A percentile compares a stretch with the other conserved stretches of the same genome.
Conservation (phyloP, 116 monocot species). For the Phalaenopsis hybrid region DNA sequence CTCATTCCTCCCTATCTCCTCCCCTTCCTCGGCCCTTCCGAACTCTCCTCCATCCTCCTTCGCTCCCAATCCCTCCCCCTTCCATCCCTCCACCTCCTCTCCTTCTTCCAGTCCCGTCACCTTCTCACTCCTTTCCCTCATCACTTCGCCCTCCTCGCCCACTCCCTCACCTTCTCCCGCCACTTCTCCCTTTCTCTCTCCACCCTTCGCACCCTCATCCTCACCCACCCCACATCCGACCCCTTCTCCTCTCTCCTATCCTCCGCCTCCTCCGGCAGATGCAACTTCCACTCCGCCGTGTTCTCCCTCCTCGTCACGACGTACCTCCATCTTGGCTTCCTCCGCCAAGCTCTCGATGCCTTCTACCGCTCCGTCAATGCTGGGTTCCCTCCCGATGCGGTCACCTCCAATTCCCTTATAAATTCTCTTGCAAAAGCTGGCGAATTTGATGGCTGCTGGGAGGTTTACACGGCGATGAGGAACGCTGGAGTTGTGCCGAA, state of each 20-base stretch:
- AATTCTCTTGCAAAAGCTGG: conserved; percentile 19
- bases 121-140: conserved; percentile 18
- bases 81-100: conserved; percentile 49
- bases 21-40: conserved; percentile 28
- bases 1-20: conserved; percentile 23
- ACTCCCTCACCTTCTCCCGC: conserved; percentile 20
- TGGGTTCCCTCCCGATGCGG: conserved; percentile 21
- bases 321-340: conserved; percentile 20
- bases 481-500: conserved; percentile 32
- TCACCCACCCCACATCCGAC: conserved; percentile 23
- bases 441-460: conserved; percentile 43
- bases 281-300: conserved; percentile 34
- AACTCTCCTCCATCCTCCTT: conserved; percentile 53
- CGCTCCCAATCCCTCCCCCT: conserved; percentile 50
- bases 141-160: conserved; percentile 18
- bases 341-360: conserved; percentile 23
- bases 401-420: conserved; percentile 50
- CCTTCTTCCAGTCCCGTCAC: conserved; percentile 33
- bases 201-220: conserved; percentile 23
- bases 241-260: conserved; percentile 27
- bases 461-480: conserved; percentile 40
- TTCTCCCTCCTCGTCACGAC: conserved; percentile 50
- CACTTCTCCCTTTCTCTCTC: too few relatives aligned
- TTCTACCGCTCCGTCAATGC: conserved; percentile 18
- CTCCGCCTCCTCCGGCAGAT: conserved; percentile 11